Evolutionary conservation across 305 asterid species (phyloP).

Genomic region (Fraxinus sp.): DNA sequence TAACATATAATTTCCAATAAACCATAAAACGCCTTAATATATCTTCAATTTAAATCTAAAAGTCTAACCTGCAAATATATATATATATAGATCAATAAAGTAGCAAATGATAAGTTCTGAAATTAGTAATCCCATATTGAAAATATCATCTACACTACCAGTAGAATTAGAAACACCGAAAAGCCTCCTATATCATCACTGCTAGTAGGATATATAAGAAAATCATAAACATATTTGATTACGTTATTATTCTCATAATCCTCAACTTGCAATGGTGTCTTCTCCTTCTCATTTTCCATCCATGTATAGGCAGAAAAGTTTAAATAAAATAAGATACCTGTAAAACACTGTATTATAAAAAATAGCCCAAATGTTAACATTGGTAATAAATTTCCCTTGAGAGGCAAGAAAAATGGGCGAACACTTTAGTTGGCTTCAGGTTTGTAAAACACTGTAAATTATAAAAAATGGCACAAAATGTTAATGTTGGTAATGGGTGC

Average conservation of each 20-base stretch:
- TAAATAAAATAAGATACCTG: neutral
- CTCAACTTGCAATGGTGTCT: neutral
- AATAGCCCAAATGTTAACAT: neutral
- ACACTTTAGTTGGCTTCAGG: neutral
- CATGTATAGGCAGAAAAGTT: neutral
- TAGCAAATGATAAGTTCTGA: neutral
- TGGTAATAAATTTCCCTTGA: neutral
- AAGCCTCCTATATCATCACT: neutral
- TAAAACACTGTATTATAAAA: neutral
- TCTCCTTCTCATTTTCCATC: neutral
- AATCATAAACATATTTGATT: neutral
- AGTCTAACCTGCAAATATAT: neutral
- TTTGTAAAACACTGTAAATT: neutral
- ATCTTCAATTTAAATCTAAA: neutral
- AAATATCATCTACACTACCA: neutral
- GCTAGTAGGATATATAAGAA: neutral
- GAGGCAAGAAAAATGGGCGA: neutral
- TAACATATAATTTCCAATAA: neutral
- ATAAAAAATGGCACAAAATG: neutral
- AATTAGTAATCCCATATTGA: neutral
- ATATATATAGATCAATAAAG: neutral
- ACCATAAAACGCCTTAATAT: neutral
- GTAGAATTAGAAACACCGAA: too few relatives aligned
- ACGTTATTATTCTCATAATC: neutral
- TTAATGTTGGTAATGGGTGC: neutral